A percentile compares a stretch with the other conserved stretches of the same genome.
Conservation (phyloP, 2,329 filamentous ascomycete genomes). For the Talaromyces pinophilus region DNA sequence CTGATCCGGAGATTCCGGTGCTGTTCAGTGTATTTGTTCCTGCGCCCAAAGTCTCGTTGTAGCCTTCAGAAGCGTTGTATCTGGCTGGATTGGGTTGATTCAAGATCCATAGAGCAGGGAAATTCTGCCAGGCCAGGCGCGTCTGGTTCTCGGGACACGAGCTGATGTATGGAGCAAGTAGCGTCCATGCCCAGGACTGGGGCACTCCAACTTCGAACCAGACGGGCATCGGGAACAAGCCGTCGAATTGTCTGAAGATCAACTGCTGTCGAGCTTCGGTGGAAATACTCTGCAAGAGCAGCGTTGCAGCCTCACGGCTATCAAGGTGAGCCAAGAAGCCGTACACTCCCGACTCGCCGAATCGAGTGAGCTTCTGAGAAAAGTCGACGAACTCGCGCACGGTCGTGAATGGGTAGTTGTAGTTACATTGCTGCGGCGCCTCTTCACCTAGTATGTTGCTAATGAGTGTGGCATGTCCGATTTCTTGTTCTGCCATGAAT, state of each 20-base stretch:
- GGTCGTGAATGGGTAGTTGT: slow-evolving; percentile 76
- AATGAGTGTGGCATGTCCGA: slow-evolving; percentile 74
- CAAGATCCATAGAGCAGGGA: slow-evolving; percentile 68
- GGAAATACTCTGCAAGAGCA: slow-evolving; percentile 74
- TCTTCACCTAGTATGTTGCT: slow-evolving; percentile 71
- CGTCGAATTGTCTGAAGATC: slow-evolving; percentile 80
- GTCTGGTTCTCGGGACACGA: slow-evolving; percentile 73
- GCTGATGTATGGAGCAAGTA: slow-evolving; percentile 77
- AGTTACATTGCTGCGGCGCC: slow-evolving; percentile 73
- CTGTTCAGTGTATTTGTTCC: slow-evolving; percentile 38
- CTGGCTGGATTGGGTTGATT: slow-evolving; percentile 77
- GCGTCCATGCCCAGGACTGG: slow-evolving; percentile 82
- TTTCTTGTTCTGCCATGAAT: slow-evolving; percentile 76
- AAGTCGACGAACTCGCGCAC: slow-evolving; percentile 81
- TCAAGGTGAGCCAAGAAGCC: slow-evolving; percentile 78
- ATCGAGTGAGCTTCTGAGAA: slow-evolving; percentile 80
- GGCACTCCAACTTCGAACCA: slow-evolving; percentile 81
- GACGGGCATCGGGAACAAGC: slow-evolving; percentile 76
- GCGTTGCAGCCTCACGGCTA: slow-evolving; percentile 69
- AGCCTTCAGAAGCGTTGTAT: slow-evolving; percentile 61
- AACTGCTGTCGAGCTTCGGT: slow-evolving; percentile 81
- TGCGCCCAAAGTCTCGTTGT: slow-evolving; percentile 60
- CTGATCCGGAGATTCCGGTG: slow-evolving; percentile 44
- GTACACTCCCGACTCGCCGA: slow-evolving; percentile 76
- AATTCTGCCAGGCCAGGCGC: slow-evolving; percentile 81